These are phyloP conservation scores for Silene noctiflora DNA, from an alignment of 179 eudicot species.

Conservation along the genomic window DNA sequence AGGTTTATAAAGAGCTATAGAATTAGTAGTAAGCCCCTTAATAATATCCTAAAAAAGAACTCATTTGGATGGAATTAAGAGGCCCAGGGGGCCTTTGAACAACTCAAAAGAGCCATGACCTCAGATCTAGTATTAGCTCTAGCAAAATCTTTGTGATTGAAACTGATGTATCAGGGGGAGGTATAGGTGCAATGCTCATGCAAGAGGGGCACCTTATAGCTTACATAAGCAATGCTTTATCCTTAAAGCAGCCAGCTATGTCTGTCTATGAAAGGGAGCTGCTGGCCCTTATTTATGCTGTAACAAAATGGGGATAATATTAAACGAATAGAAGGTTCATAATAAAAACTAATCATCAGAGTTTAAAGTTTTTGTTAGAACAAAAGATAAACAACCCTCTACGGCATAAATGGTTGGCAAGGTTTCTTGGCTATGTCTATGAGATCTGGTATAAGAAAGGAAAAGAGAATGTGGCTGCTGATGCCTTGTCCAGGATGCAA, in stretches of 20 bases:
- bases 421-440: neutral
- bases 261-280: neutral
- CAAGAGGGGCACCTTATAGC: neutral
- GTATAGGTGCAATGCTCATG: neutral
- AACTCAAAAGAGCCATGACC: neutral
- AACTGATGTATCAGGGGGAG: too few species aligned
- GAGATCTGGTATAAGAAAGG: neutral
- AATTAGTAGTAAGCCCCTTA: neutral
- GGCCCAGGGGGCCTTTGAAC: neutral
- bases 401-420: neutral
- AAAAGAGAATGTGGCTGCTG: neutral
- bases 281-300: neutral
- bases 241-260: neutral
- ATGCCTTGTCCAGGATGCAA: neutral
- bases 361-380: neutral
- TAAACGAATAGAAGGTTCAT: neutral
- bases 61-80: neutral
- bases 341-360: neutral
- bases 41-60: neutral
- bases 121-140: neutral
- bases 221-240: neutral
- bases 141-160: neutral
- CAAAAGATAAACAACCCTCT: neutral
- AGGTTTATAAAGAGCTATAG: neutral
- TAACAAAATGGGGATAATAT: neutral